Evolutionary conservation across 345 rosid genomes (phyloP).

Genomic region (Psidium guajava): DNA sequence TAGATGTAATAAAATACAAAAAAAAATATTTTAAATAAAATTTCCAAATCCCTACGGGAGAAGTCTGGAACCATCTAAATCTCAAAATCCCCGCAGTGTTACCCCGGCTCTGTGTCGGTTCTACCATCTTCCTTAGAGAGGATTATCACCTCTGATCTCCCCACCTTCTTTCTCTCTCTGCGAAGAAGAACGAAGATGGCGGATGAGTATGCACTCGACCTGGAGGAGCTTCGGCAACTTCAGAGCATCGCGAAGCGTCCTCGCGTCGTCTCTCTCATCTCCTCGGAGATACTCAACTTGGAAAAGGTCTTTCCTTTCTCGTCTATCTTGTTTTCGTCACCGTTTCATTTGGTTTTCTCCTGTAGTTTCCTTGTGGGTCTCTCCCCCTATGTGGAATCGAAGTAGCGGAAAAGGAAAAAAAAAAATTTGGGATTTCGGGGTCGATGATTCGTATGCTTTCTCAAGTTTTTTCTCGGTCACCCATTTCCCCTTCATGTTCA

Average conservation of each 20-base stretch:
- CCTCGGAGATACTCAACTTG: slow-evolving; percentile 50
- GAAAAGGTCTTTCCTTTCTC: slow-evolving; percentile 44
- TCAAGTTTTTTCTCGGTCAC: background rate
- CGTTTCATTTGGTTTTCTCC: background rate
- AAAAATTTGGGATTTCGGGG: background rate
- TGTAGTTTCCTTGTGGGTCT: background rate
- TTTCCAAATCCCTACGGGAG: background rate
- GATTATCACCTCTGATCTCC: too few species aligned
- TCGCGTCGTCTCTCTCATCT: slow-evolving; percentile 45
- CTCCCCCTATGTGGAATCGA: background rate
- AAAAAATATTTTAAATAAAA: background rate
- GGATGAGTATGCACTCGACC: slow-evolving; percentile 48
- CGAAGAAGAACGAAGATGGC: slow-evolving; percentile 29
- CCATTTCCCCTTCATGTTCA: background rate
- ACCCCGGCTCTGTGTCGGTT: background rate
- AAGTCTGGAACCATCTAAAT: background rate
- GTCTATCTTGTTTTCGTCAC: background rate
- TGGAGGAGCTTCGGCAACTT: slow-evolving; percentile 69
- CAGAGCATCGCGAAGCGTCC: slow-evolving; percentile 74
- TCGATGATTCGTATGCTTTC: background rate
- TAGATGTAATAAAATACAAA: background rate
- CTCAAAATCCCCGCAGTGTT: background rate
- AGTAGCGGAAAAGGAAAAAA: background rate
- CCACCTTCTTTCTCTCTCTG: background rate
- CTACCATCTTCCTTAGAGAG: background rate